Percentiles rank a stretch among this genome's conserved stretches.
Conservation (phyloP, 805 yeast species). For the Ogataea thermomethanolica region DNA sequence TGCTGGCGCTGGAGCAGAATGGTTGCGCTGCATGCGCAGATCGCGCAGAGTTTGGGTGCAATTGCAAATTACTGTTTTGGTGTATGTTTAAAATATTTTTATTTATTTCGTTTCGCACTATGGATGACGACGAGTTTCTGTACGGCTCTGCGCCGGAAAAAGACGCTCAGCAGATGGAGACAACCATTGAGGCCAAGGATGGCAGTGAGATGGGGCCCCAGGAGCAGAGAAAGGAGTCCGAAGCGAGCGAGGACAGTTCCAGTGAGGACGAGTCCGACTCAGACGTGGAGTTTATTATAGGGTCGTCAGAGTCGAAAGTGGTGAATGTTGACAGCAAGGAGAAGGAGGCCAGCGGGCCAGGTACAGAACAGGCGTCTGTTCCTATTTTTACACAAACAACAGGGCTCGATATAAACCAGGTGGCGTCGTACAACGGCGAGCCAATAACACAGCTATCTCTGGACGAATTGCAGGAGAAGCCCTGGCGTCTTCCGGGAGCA, state of each 20-base stretch:
- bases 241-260: slow-evolving; percentile 20
- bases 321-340: slow-evolving; percentile 15
- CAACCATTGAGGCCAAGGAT: slow-evolving; percentile 22
- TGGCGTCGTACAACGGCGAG: slow-evolving; percentile 72
- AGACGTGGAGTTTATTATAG: slow-evolving; percentile 82
- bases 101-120: slow-evolving; percentile 8
- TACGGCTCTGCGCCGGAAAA: slow-evolving; percentile 48
- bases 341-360: slow-evolving; percentile 18
- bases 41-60: too few species aligned
- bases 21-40: too few species aligned
- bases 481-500: slow-evolving; percentile 98
- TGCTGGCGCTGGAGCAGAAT: too few species aligned
- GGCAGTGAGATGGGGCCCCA: slow-evolving; percentile 23
- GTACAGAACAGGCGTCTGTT: slow-evolving; percentile 28
- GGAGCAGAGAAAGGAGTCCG: slow-evolving; percentile 22
- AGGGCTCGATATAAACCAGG: slow-evolving; percentile 63
- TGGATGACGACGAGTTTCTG: slow-evolving; percentile 65
- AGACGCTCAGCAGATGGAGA: slow-evolving; percentile 18
- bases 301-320: slow-evolving; percentile 33
- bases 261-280: slow-evolving; percentile 42
- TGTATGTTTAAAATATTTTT: neutral
- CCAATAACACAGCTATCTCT: slow-evolving; percentile 80
- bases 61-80: neutral
- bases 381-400: slow-evolving; percentile 35
- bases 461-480: slow-evolving; percentile 84